Evolutionary conservation across 2,329 filamentous ascomycete genomes (phyloP), one percentile per base, ranked within the genome.

Genomic region (Drechslerella coelobrocha): DNA sequence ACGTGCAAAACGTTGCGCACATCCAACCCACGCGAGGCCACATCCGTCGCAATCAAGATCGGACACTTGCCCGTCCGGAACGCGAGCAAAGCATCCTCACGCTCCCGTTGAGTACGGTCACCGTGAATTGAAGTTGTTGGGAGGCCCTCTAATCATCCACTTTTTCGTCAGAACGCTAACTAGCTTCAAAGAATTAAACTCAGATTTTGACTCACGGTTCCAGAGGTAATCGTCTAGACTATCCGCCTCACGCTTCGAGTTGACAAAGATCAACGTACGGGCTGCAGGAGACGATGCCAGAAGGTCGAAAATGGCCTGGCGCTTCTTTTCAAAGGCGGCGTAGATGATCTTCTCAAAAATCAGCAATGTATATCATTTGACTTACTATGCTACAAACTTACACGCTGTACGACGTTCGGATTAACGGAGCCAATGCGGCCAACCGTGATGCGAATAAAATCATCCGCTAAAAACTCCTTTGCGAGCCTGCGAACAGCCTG

Each of bases 211-310:
- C 73, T 68, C 71, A 75, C 74, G 82, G 77, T 96, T 93, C 82
- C 86, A 97, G 0, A 97, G 78, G 73, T 86, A 95, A 75, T 97
- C 93, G 74, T 99, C 94, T 0, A 97, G 79, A 59, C 89, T 86
- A 76, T 99, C 94, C 0, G 89, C 92, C 47, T 84, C 84, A 24
- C 83, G 81, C 80, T 92, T 94, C 75, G 83, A 86, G 79, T 96
- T 97, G 77, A 92, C 91, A 77, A 99, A 99, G 73, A 99, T 85
- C 47, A 99, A 85, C 0, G 91, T 96, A 2, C 93, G 88, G 0
- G 86, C 85, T 0, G 92, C 90, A 0, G 86, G 83, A 76, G 87
- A 84, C 0, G 86, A 84, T 61, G 87, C 82, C 5, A 99, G 82
- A 0, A 96, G 82, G 68, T 92, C 88, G 17, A 88, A 83, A 0